Evolutionary conservation across 805 yeast species (phyloP), one percentile per base, ranked within the genome.

Genomic region (Lipomyces starkeyi): DNA sequence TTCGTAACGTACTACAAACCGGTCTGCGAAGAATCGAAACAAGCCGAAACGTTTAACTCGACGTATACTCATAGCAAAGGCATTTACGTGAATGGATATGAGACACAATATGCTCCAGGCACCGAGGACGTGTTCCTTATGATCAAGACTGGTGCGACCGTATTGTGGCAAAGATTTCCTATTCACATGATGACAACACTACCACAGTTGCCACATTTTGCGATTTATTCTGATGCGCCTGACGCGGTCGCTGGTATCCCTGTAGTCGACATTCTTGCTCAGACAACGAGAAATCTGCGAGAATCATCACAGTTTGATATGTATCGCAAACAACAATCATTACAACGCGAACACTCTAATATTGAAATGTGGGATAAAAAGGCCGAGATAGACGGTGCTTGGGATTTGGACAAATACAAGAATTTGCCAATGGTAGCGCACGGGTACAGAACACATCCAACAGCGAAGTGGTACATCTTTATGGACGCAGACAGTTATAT

Each of bases 331-430:
- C 73, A 75, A 59, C 66, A 73, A 37, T 61, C 70, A 54, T 58
- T 75, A 37, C 74, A 72, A 35, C 67, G 68, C 34, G 66, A 73
- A 53, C 76, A 74, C 62, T 71, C 73, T 62, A 71, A 71, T 37
- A 69, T 76, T 65, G 73, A 71, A 37, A 5, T 49, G 22, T 56
- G 59, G 35, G 65, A 61, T 6, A 14, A 54, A 11, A 27, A 22
- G n/a, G 61, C 49, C 13, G 47, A 52, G 22, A 69, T 69, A 8
- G 73, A 67, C 4, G 65, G 64, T 34, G 80, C 79, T 56, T 78
- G 81, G 80, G 73, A 68, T n/a, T 70, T 77, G 20, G 82, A 80
- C 68, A 73, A 74, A 65, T 80, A 71, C 73, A 80, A 80, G 73
- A 79, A 78, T 66, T 34, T 80, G 20, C 82, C 81, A n/a, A 76